These are phyloP conservation scores for Kluyveromyces starmeri DNA, from an alignment of 805 yeast species.

Conservation along the genomic window DNA sequence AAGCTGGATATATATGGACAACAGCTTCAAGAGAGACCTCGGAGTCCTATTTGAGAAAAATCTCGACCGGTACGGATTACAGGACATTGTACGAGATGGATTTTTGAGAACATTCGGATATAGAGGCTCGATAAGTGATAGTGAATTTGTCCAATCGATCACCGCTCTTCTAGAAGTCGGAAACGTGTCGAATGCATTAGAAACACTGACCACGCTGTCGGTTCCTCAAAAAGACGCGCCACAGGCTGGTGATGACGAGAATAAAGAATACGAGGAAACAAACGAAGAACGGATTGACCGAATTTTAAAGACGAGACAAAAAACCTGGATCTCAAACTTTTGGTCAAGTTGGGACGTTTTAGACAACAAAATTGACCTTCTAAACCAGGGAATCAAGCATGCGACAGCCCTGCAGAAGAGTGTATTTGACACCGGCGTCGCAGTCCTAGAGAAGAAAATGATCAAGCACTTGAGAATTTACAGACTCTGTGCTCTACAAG, in stretches of 20 bases:
- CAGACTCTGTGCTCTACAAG: conserved; percentile 79
- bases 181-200: conserved; percentile 18
- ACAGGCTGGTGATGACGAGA: conserved; percentile 22
- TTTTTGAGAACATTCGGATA: conserved; percentile 81
- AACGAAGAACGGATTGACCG: conserved; percentile 4
- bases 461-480: conserved; percentile 73
- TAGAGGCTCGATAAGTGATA: conserved; percentile 80
- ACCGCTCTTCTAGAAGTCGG: conserved; percentile 76
- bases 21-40: conserved; percentile 63
- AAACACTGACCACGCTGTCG: conserved; percentile 11
- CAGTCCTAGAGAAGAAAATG: conserved; percentile 74
- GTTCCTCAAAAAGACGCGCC: conserved; percentile 17
- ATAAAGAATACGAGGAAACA: conserved; percentile 14
- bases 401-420: conserved; percentile 81
- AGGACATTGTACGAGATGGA: conserved; percentile 76
- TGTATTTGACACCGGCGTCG: conserved; percentile 80
- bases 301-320: conserved; percentile 33
- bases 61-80: conserved; percentile 68
- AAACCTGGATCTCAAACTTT: conserved; percentile 66
- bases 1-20: conserved; percentile 86
- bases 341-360: conserved; percentile 64
- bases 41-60: conserved; percentile 61
- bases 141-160: conserved; percentile 85
- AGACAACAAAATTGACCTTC: conserved; percentile 30
- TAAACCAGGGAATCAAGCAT: conserved; percentile 53